Percentiles rank a stretch among this genome's conserved stretches.
These are phyloP conservation scores for Bolboschoenoplectus hybrid DNA, from an alignment of 202 grass and related monocot species.

Conservation along the genomic window DNA sequence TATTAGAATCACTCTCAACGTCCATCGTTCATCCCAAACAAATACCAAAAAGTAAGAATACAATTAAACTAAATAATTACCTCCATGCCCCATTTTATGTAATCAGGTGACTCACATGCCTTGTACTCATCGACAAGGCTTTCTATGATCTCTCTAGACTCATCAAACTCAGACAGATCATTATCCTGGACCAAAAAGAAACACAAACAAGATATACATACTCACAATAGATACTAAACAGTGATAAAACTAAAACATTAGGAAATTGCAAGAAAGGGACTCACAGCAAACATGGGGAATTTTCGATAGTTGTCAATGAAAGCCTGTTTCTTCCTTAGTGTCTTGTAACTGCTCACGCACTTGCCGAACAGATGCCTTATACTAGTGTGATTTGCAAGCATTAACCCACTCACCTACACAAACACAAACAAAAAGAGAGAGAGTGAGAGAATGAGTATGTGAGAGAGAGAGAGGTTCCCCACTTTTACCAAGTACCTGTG, in stretches of 20 bases:
- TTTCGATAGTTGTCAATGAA: slow-evolving; percentile 97
- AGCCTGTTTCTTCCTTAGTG: slow-evolving; percentile 93
- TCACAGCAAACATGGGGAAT: slow-evolving; percentile 91
- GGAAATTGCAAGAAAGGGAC: not conserved
- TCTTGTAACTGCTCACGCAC: slow-evolving; percentile 82
- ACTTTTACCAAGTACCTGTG: not conserved
- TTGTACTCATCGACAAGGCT: slow-evolving; percentile 97
- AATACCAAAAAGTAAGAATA: slow-evolving; percentile 12
- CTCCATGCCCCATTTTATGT: slow-evolving; percentile 99
- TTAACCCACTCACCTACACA: slow-evolving; percentile 87
- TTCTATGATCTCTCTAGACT: slow-evolving; percentile 96
- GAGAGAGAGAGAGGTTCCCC: not conserved
- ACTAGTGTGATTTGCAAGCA: slow-evolving; percentile 97
- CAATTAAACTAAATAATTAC: slow-evolving; percentile 46
- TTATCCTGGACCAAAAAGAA: slow-evolving; percentile 63
- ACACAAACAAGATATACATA: slow-evolving; percentile 32
- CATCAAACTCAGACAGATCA: slow-evolving; percentile 94
- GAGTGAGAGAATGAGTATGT: not conserved
- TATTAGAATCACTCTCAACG: not conserved
- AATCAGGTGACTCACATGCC: slow-evolving; percentile 95
- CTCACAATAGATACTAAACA: slow-evolving; percentile 28
- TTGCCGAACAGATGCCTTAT: slow-evolving; percentile 94
- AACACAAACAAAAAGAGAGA: slow-evolving; percentile 15
- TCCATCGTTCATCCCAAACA: slow-evolving; percentile 36
- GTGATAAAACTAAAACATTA: slow-evolving; percentile 16